Evolutionary conservation across 202 grass and related monocot genomes (phyloP), one percentile per base, ranked within the genome.

Genomic region (Setaria italica): DNA sequence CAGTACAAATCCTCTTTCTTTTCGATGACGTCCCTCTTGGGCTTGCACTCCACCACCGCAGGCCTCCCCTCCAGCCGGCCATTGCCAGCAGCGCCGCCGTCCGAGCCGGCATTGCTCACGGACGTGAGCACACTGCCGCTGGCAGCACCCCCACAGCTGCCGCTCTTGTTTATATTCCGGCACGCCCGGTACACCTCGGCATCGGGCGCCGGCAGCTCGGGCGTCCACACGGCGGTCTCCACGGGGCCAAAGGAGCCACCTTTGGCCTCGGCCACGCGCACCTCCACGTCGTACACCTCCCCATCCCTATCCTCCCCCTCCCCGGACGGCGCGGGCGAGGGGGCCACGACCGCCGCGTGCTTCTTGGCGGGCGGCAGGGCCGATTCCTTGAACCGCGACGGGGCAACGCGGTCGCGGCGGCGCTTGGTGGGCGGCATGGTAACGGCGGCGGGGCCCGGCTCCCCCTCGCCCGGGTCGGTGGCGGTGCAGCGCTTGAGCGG

Each of bases 401-500:
- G 91, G 65, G 70, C 39, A 12, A 70, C 82, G 82, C 76, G 89
- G 43, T 88, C 83, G 54, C 95, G 90, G 76, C 55, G 83, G 77
- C 78, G 86, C 57, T 88, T 86, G 59, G 72, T 49, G 21, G 86
- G 82, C 78, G 83, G 43, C 86, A 89, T 70, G 83, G 12, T 10
- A 5, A 57, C 85, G 58, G 16, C 82, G 57, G 20, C 17, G 32
- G 47, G 57, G 17, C 84, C 21, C 29, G 14, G 65, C 59, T 86
- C 84, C 58, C 43, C 37, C 62, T 78, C 89, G 69, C 51, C 64
- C 43, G 88, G 80, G 66, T 78, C 82, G 39, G 77, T 83, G 56
- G 94, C 75, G 42, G 65, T 86, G 87, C 87, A 92, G 86, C 86
- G 89, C 89, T 91, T 91, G 85, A 85, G 82, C 70, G 85, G 89